Evolutionary conservation across 495 filamentous ascomycete genomes (phyloP), one percentile per base, ranked within the genome.

Genomic region (Xylaria intraflava): DNA sequence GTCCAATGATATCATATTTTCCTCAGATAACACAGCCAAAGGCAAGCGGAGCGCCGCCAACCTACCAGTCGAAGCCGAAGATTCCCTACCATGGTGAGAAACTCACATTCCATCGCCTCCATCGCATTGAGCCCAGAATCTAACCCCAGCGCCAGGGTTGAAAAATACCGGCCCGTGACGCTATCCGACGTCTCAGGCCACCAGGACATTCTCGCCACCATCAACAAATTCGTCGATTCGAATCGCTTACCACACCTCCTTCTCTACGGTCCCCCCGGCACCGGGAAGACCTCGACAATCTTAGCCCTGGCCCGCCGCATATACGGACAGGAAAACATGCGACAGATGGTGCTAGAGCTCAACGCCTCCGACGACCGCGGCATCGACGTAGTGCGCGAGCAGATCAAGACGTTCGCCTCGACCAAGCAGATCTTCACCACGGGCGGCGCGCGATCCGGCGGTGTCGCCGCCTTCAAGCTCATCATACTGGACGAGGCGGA

Each of bases 401-500:
- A 97, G 69, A 97, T 99, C 76, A 97, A 96, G 75, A 99, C 94
- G 1, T 99, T 97, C 70, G 90, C 89, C 24, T 94, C 87, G 62
- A 80, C 74, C 58, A 75, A 76, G 55, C 83, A 87, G 53, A 88
- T 80, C 42, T 79, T 78, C 59, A 70, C 62, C 29, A 64, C 68
- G 47, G 68, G 69, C 69, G 60, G 69, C 47, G 45, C 64, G 2
- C 61, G 62, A 48, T 60, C 62, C 14, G 63, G 64, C 6, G 56
- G 70, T 5, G 75, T 95, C 19, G 88, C 83, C 0, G 76, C 77
- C 6, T 99, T 85, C 75, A 99, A 99, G 71, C 83, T 99, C 60
- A 96, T 97, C 66, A 89, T 99, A 49, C 79, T 99, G 20, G 93
- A 99, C 71, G 93, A 99, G 71, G 93, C 93, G 27, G 93, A 99